A percentile compares a stretch with the other conserved stretches of the same genome.
Evolutionary conservation across 2,329 filamentous ascomycete species (phyloP).

Genomic region (Xylaria sp.): DNA sequence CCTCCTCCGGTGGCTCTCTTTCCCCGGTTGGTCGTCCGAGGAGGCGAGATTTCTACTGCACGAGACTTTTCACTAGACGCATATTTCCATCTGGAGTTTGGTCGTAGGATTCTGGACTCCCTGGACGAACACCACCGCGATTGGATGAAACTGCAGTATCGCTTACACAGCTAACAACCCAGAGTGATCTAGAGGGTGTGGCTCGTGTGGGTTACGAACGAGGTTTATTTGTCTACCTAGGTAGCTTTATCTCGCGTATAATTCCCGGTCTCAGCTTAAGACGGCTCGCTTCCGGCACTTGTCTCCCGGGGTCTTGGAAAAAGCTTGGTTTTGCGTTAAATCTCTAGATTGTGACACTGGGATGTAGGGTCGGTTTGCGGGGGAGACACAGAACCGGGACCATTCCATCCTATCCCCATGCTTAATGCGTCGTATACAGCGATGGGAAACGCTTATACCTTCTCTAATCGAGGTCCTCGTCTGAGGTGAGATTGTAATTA

Average conservation of each 20-base stretch:
- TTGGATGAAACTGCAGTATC: background rate
- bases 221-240: background rate
- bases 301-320: slow-evolving; percentile 24
- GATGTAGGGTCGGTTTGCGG: slow-evolving; percentile 6
- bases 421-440: slow-evolving; percentile 8
- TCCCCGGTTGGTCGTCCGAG: slow-evolving; percentile 9
- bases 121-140: background rate
- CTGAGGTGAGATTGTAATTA: slow-evolving; percentile 20
- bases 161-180: background rate
- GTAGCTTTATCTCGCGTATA: background rate
- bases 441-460: slow-evolving; percentile 23
- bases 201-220: background rate
- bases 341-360: background rate
- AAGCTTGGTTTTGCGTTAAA: slow-evolving; percentile 26
- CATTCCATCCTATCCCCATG: slow-evolving; percentile 20
- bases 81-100: background rate
- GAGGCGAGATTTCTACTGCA: background rate
- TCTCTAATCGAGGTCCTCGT: slow-evolving; percentile 20
- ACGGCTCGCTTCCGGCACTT: slow-evolving; percentile 20
- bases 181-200: no score
- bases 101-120: background rate
- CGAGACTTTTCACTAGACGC: background rate
- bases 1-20: background rate
- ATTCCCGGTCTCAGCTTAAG: background rate
- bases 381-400: slow-evolving; percentile 1